phyloP scores from a whole-genome alignment of 2,329 filamentous ascomycete genomes.

The Cladosporium cucumerinum region DNA sequence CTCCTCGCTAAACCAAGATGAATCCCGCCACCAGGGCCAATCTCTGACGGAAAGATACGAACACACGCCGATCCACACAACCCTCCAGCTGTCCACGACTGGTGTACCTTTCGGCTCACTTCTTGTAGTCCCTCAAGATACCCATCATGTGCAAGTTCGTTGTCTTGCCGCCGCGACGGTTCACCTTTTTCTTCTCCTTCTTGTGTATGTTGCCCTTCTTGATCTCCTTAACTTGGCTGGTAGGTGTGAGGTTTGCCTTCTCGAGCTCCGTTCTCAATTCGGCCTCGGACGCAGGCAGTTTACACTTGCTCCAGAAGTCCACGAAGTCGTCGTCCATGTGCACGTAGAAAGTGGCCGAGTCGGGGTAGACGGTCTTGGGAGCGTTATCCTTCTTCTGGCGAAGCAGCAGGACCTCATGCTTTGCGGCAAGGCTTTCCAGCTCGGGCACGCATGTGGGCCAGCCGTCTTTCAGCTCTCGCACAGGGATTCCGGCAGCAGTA shows the following conservation, averaged over 20 bases:
- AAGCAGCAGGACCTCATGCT: slow-evolving; percentile 78
- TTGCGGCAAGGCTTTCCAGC: slow-evolving; percentile 71
- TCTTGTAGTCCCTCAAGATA: slow-evolving; percentile 68
- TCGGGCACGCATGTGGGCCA: slow-evolving; percentile 82
- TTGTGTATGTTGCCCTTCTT: slow-evolving; percentile 51
- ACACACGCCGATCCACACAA: background rate
- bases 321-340: slow-evolving; percentile 80
- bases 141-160: slow-evolving; percentile 86
- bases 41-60: background rate
- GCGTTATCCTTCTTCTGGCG: slow-evolving; percentile 90
- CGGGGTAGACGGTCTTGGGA: slow-evolving; percentile 81
- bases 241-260: slow-evolving; percentile 76
- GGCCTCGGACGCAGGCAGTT: slow-evolving; percentile 66
- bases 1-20: slow-evolving; percentile 11
- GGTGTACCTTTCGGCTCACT: slow-evolving; percentile 12
- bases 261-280: slow-evolving; percentile 75
- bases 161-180: slow-evolving; percentile 71
- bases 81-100: background rate
- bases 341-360: slow-evolving; percentile 59
- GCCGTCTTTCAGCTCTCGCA: slow-evolving; percentile 92
- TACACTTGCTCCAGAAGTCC: slow-evolving; percentile 75
- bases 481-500: slow-evolving; percentile 74
- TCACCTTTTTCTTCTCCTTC: slow-evolving; percentile 72
- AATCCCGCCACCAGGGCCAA: background rate
- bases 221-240: slow-evolving; percentile 71